Conservation (phyloP, 805 yeast genomes). For the Teunomyces aglyptinius region DNA sequence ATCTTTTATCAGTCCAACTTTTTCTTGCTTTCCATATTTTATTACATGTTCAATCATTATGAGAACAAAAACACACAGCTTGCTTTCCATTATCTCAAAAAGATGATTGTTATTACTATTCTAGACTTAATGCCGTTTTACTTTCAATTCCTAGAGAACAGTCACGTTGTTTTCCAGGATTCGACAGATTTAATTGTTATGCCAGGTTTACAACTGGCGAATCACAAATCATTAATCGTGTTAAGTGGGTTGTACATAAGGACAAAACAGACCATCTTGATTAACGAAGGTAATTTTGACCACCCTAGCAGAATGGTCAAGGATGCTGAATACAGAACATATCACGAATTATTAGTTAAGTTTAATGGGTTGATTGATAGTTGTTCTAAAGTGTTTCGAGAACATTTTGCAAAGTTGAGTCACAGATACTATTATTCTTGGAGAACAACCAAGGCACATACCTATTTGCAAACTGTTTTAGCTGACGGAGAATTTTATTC, state of each 20-base stretch:
- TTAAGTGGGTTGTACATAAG: slow-evolving; percentile 9
- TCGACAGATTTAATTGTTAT: slow-evolving; percentile 18
- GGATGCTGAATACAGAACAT: slow-evolving; percentile 17
- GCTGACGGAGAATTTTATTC: slow-evolving; percentile 26
- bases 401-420: slow-evolving; percentile 39
- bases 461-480: slow-evolving; percentile 36
- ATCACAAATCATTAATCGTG: slow-evolving; percentile 17
- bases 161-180: slow-evolving; percentile 9
- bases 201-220: slow-evolving; percentile 17
- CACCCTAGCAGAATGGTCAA: slow-evolving; percentile 19
- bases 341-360: slow-evolving; percentile 4
- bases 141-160: slow-evolving; percentile 13
- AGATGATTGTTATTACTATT: slow-evolving; percentile 24
- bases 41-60: slow-evolving; percentile 42
- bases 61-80: slow-evolving; percentile 36
- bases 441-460: slow-evolving; percentile 61
- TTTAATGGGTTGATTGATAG: slow-evolving; percentile 1
- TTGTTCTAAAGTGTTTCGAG: slow-evolving; percentile 6
- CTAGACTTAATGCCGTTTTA: slow-evolving; percentile 14
- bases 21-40: slow-evolving; percentile 38
- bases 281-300: slow-evolving; percentile 5
- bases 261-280: slow-evolving; percentile 5
- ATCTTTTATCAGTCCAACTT: slow-evolving; percentile 27
- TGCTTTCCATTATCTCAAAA: slow-evolving; percentile 37
- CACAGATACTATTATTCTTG: slow-evolving; percentile 64